Evolutionary conservation across 148 eudicot genomes (phyloP), one percentile per base, ranked within the genome.

Genomic region (Chenopodium quinoa): DNA sequence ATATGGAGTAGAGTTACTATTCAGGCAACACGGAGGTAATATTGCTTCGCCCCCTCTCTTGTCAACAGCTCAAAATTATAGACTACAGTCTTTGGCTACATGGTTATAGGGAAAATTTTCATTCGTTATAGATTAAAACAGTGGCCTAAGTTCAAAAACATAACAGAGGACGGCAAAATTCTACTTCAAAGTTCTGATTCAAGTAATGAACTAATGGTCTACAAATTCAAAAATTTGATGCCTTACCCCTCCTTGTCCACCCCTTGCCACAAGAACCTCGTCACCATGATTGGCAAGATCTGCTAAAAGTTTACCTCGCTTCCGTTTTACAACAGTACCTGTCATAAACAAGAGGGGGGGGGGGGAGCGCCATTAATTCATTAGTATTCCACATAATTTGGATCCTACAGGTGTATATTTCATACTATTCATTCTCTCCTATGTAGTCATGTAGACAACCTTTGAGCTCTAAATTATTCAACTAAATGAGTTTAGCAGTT

Each of bases 211-310:
- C 7, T 25, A 68, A 80, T 7, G 48, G 29, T 22, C 44, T 19
- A 68, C 7, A 71, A 72, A 34, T 68, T 40, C 44, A 77, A 31
- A 72, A 73, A 31, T 70, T 20, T 79, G 22, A 75, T 66, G 54
- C 60, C 93, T 92, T 80, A 96, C 99, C 94, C 99, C 98, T 89
- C 99, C 99, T 85, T 89, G 98, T 80, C 98, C 99, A 78, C 99
- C 99, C 90, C 95, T 92, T 79, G 98, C 99, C 84, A 96, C 98
- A 79, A 96, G 92, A 81, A 96, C 85, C 88, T 96, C 97, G 20
- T 96, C 92, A 48, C 97, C 95, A 25, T 91, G 98, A 65, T 77
- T 85, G 64, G 99, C 92, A 76, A 96, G 90, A 87, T 96, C 99
- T 75, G 99, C 99, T 86, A 96, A 83, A 77, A 91, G 88, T 79